Evolutionary conservation across 2,329 filamentous ascomycete species (phyloP).

Genomic region (Aspergillus chevalieri): DNA sequence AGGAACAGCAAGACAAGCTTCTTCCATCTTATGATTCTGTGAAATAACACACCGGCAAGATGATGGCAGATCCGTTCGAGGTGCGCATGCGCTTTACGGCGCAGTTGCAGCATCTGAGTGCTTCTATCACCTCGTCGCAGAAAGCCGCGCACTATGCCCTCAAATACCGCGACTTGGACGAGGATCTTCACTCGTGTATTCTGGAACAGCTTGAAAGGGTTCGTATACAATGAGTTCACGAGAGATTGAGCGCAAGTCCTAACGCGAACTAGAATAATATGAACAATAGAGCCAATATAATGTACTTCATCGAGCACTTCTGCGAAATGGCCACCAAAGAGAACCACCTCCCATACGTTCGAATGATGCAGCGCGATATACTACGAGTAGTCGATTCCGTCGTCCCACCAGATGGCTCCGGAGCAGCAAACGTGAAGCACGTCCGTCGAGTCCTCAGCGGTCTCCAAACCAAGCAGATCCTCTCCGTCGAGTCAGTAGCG

Average conservation of each 20-base stretch:
- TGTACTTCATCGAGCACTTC: constrained; percentile 97
- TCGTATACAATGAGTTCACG: constrained; percentile 16
- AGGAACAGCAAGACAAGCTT: background rate
- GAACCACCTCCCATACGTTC: constrained; percentile 71
- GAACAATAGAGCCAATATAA: constrained; percentile 96
- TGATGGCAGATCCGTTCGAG: constrained; percentile 86
- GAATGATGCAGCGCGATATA: constrained; percentile 94
- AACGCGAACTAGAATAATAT: constrained; percentile 64
- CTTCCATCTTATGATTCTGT: background rate
- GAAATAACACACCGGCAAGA: constrained; percentile 16
- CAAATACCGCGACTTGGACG: constrained; percentile 88
- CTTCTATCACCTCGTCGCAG: constrained; percentile 78
- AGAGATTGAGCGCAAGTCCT: background rate
- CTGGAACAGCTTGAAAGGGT: constrained; percentile 88
- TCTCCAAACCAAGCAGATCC: constrained; percentile 63
- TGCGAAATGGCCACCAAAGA: constrained; percentile 77
- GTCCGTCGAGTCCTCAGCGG: constrained; percentile 72
- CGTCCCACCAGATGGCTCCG: constrained; percentile 76
- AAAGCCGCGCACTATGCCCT: constrained; percentile 94
- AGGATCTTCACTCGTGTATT: constrained; percentile 96
- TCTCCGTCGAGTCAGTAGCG: constrained; percentile 65
- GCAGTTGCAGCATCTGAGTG: constrained; percentile 84
- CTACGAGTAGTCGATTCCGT: constrained; percentile 87
- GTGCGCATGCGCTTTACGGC: constrained; percentile 95
- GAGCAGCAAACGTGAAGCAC: constrained; percentile 89